phyloP scores from a whole-genome alignment of 768 basidiomycete species.

The Termitomyces sp. region DNA sequence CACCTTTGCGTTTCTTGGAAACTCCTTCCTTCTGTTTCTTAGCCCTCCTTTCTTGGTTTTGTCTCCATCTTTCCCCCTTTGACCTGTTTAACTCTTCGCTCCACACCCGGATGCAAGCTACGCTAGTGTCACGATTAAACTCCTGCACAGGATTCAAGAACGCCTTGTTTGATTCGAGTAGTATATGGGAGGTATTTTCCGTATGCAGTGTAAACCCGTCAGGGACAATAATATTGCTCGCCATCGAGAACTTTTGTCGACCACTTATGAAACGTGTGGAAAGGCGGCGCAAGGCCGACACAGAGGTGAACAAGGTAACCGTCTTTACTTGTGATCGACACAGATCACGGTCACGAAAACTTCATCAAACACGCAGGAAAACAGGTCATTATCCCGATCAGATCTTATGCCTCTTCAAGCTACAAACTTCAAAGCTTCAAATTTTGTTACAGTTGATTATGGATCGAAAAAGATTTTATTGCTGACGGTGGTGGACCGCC shows the following conservation, averaged over 20 bases:
- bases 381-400: background rate
- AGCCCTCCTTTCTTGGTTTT: constrained; percentile 42
- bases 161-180: constrained; percentile 76
- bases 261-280: background rate
- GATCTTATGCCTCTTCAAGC: background rate
- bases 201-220: constrained; percentile 75
- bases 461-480: background rate
- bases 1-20: constrained; percentile 42
- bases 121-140: constrained; percentile 92
- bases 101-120: constrained; percentile 89
- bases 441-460: background rate
- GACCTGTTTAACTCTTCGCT: constrained; percentile 61
- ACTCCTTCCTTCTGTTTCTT: constrained; percentile 31
- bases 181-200: constrained; percentile 77
- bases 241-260: constrained; percentile 17
- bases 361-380: constrained; percentile 23
- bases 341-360: constrained; percentile 2
- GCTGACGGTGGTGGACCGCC: background rate
- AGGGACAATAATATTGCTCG: constrained; percentile 39
- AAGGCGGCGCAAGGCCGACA: constrained; percentile 21
- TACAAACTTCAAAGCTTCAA: background rate
- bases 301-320: constrained; percentile 9
- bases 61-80: constrained; percentile 59
- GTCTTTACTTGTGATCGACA: constrained; percentile 10
- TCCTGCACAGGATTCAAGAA: constrained; percentile 98